Percentiles rank a stretch among this genome's conserved stretches.
Conservation (phyloP, 495 filamentous ascomycete genomes). For the Trypethelium eluteriae region DNA sequence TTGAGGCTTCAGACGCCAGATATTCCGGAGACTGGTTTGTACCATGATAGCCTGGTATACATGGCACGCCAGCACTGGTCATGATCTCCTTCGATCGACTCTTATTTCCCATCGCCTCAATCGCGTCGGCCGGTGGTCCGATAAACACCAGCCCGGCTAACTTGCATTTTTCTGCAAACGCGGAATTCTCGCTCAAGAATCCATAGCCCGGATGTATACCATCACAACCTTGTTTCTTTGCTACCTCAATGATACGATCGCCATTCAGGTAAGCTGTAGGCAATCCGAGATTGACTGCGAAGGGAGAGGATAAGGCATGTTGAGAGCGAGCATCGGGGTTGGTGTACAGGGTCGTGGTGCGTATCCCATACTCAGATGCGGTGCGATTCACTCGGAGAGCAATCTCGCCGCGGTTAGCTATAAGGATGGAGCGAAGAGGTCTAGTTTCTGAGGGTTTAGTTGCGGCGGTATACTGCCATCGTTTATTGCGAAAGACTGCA, state of each 20-base stretch:
- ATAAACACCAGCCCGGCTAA: constrained; percentile 92
- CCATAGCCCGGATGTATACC: constrained; percentile 96
- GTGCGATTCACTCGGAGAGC: constrained; percentile 85
- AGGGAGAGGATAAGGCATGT: constrained; percentile 78
- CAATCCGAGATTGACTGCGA: constrained; percentile 72
- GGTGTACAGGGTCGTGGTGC: constrained; percentile 90
- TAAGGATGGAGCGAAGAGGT: constrained; percentile 77
- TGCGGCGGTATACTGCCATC: constrained; percentile 18
- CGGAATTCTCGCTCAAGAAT: constrained; percentile 87
- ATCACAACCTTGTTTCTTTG: constrained; percentile 74
- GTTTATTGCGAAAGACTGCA: constrained; percentile 15
- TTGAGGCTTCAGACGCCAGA: constrained; percentile 64
- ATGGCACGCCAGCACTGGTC: constrained; percentile 84
- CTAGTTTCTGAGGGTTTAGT: constrained; percentile 19
- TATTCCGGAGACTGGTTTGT: constrained; percentile 65
- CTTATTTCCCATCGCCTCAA: constrained; percentile 97
- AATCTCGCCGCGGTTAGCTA: constrained; percentile 96
- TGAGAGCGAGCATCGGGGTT: constrained; percentile 81
- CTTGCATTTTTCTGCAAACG: constrained; percentile 79
- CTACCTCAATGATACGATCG: constrained; percentile 79
- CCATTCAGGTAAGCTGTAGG: constrained; percentile 84
- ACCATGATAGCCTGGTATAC: constrained; percentile 94
- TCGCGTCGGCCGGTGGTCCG: constrained; percentile 83
- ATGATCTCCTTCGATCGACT: constrained; percentile 89
- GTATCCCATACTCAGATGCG: constrained; percentile 78